Percentiles rank a stretch among this genome's conserved stretches.
Evolutionary conservation across 2,329 filamentous ascomycete species (phyloP).

Genomic region (Chrysosporium keratinophilum): DNA sequence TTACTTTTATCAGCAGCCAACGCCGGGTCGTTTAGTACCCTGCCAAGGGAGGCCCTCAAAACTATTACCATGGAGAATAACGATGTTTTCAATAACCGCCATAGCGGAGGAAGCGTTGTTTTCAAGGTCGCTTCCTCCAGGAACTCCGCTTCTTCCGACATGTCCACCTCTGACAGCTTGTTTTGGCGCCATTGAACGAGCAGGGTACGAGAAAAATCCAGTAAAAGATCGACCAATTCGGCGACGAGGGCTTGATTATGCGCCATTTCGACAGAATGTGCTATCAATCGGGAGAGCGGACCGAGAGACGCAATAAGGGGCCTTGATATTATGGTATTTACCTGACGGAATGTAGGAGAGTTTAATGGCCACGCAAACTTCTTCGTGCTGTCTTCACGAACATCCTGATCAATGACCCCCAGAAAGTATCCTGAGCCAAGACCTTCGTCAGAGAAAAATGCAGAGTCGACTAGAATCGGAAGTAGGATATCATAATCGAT

Average conservation of each 20-base stretch:
- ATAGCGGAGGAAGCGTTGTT: conserved; percentile 59
- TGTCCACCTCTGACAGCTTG: conserved; percentile 62
- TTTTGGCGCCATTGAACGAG: conserved; percentile 63
- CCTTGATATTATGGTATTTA: conserved; percentile 46
- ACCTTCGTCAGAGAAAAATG: conserved; percentile 60
- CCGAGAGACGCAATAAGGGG: conserved; percentile 53
- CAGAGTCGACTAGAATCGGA: conserved; percentile 56
- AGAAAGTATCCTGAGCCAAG: conserved; percentile 69
- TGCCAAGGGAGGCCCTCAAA: conserved; percentile 61
- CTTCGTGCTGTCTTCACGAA: conserved; percentile 44
- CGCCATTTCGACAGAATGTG: conserved; percentile 51
- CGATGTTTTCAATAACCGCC: conserved; percentile 63
- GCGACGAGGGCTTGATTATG: conserved; percentile 37
- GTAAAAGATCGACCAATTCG: conserved; percentile 48
- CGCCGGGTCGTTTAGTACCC: conserved; percentile 48
- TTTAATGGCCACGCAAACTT: conserved; percentile 56
- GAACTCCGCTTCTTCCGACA: conserved; percentile 52
- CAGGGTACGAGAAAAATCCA: conserved; percentile 56
- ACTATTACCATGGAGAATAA: conserved; percentile 67
- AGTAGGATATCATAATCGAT: conserved; percentile 61
- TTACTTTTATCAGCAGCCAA: conserved; percentile 46
- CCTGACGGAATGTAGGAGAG: conserved; percentile 48
- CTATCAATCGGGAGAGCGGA: conserved; percentile 52
- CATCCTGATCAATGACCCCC: conserved; percentile 56
- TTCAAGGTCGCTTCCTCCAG: conserved; percentile 56